Base-by-base conservation (phyloP, 2,329 filamentous ascomycete genomes). In the Fusarium algeriense region DNA sequence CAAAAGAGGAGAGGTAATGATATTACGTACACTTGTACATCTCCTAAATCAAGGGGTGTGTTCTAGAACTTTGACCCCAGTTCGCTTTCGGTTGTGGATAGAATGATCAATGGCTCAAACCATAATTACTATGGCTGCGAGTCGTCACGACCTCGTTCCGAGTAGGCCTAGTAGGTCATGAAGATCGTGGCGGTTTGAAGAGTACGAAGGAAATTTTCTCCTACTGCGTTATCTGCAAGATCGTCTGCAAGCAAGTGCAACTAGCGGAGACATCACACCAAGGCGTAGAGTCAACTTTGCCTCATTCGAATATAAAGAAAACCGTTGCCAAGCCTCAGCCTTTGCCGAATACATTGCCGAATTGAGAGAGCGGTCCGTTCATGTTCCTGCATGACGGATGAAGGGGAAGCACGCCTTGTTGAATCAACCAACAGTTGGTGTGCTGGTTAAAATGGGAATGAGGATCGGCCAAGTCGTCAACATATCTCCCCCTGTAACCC, bases 291-390 rank as follows among this genome's bases (percentile, higher is more conserved):
- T 38, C n/a, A 20, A 23, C 17, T 34, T 30, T 19, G 32, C 28
- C 35, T 20, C 45, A 26, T 15, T 12, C 14, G n/a, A 35, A 26
- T 43, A 58, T 35, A 34, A 58, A 49, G 57, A 52, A 34, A 46
- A 19, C 45, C 26, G 30, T 58, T 46, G 46, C 40, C 45, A 69
- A 60, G 63, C 64, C 49, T 54, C 43, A 64, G 38, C 41, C 44
- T 26, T 45, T 61, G 40, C 40, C 46, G 43, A 54, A 30, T 37
- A 35, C 30, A 61, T 67, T 45, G 13, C 46, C 40, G 41, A 52
- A 26, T 48, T 38, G 35, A 67, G 40, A 20, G 35, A 26, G 35
- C 17, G n/a, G 35, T 38, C 46, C 30, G 40, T 37, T 40, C 26
- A 19, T 46, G 26, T 41, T 49, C 60, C 41, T 53, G 44, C 34